Evolutionary conservation across 2,329 filamentous ascomycete genomes (phyloP).

Genomic region (Lecanicillium sp.): DNA sequence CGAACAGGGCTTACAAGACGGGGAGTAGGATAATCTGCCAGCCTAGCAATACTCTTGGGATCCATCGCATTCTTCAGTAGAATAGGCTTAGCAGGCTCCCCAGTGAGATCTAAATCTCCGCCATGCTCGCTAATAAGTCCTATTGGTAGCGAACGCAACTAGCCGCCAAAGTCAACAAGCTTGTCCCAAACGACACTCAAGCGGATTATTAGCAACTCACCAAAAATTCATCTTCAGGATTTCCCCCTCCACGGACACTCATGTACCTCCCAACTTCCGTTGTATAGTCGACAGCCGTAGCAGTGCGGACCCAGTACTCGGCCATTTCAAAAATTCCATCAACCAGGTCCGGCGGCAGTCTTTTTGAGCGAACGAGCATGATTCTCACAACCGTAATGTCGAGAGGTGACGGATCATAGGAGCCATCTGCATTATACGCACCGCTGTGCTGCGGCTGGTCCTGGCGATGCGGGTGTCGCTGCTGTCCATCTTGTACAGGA

Average conservation of each 20-base stretch:
- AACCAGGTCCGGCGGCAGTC: conserved; percentile 46
- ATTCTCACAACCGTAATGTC: conserved; percentile 43
- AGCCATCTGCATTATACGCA: conserved; percentile 5
- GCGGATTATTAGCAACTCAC: conserved; percentile 15
- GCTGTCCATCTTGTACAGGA: background rate
- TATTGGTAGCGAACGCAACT: conserved; percentile 30
- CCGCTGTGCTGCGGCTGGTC: background rate
- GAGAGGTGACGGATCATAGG: conserved; percentile 28
- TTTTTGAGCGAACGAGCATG: conserved; percentile 33
- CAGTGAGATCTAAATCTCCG: conserved; percentile 4
- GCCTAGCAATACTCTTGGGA: conserved; percentile 19
- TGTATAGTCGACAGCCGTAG: conserved; percentile 22
- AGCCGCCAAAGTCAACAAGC: background rate
- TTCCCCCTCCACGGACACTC: background rate
- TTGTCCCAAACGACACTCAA: too few relatives aligned
- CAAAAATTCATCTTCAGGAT: conserved; percentile 23
- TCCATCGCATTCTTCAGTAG: conserved; percentile 17
- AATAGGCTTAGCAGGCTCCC: conserved; percentile 1
- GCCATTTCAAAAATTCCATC: conserved; percentile 49
- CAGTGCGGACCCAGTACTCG: conserved; percentile 53
- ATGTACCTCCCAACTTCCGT: background rate
- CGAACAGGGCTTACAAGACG: conserved; percentile 41
- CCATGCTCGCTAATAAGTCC: conserved; percentile 23
- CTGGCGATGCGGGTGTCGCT: background rate
- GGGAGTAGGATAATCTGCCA: conserved; percentile 31